Evolutionary conservation across 139 green algal species (phyloP).

Genomic region (Chlorella sp.): DNA sequence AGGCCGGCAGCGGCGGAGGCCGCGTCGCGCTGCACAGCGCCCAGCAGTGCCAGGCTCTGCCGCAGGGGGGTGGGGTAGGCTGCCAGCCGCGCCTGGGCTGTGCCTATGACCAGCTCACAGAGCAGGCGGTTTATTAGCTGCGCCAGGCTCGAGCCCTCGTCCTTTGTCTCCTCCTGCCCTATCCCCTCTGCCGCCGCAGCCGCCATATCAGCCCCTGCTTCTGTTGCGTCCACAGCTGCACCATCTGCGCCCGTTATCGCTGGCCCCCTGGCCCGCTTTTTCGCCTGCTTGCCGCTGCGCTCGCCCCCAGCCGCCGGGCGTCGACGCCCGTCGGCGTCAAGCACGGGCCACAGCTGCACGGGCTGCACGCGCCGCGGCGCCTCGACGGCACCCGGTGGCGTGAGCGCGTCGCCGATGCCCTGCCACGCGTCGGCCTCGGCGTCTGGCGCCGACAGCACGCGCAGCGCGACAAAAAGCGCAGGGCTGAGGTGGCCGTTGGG

Average conservation of each 20-base stretch:
- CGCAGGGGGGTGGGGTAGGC: not conserved
- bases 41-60: not conserved
- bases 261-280: not conserved
- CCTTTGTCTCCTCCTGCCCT: not conserved
- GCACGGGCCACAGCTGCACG: conserved; percentile 23
- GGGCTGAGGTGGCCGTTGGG: conserved; percentile 41
- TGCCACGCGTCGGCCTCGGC: conserved; percentile 13
- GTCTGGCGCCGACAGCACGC: conserved; percentile 31
- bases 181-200: not conserved
- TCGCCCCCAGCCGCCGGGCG: not conserved
- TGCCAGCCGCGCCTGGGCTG: conserved; percentile 1
- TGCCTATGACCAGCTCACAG: not conserved
- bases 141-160: not conserved
- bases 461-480: conserved; percentile 32
- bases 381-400: not conserved
- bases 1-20: not conserved
- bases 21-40: not conserved
- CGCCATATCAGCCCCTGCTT: not conserved
- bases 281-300: not conserved
- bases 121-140: not conserved
- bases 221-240: not conserved
- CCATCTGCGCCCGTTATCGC: not conserved
- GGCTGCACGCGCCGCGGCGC: not conserved
- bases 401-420: conserved; percentile 42
- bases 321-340: not conserved